Evolutionary conservation across 768 basidiomycete species (phyloP), one percentile per base, ranked within the genome.

Genomic region (Ramaria sp.): DNA sequence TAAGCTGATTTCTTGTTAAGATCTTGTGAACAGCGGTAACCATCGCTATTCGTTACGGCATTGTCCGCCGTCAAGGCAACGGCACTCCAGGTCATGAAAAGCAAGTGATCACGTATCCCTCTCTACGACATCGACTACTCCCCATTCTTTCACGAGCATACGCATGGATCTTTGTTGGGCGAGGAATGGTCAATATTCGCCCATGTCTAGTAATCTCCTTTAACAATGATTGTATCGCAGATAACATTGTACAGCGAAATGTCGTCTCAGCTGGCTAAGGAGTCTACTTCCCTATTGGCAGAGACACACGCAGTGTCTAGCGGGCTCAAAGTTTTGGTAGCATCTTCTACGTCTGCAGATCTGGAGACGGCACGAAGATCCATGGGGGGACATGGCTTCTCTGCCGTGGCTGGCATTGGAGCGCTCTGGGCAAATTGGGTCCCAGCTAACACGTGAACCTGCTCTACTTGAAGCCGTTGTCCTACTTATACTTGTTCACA

Each of bases 361-460:
- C 63, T 86, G 12, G 86, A 88, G 66, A 76, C 72, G 6, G 82
- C 84, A 3, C 77, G 86, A 7, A 76, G 84, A 15, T 77, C 83
- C 0, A 78, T 88, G 77, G 88, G 87, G 51, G 87, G 87, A 3
- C 87, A 90, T 66, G 87, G 88, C 0, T 88, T 78, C 67, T 85
- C 84, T 61, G 77, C 74, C 0, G 85, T 82, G 60, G 73, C 83
- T 0, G 86, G 85, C 3, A 72, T 89, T 1, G 86, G 86, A 4
- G 68, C 74, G 22, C n/a, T 62, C 27, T 54, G 59, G 54, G 61
- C 61, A 20, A 13, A 45, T 17, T 53, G 41, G 27, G 53, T 51
- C 20, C 59, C 59, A 15, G 24, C 59, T n/a, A 51, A 52, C 41
- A 57, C 59, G 55, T 60, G 37, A 48, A 42, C 15, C 20, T 51